phyloP scores from a whole-genome alignment of 345 rosid species.

The Linum lewisii region DNA sequence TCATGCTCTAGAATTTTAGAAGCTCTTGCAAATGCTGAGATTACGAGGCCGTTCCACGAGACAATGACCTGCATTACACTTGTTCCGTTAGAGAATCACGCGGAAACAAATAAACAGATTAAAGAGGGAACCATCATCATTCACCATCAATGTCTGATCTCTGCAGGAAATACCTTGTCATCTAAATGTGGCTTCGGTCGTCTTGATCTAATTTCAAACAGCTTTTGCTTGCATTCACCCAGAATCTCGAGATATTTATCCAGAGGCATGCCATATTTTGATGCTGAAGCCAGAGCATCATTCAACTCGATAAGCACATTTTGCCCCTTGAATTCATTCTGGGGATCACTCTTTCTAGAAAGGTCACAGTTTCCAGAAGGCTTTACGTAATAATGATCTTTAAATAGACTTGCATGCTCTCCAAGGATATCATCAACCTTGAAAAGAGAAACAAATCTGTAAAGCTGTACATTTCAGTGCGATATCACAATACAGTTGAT shows the following conservation, averaged over 20 bases:
- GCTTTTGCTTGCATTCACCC: slow-evolving; percentile 68
- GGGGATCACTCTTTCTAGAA: slow-evolving; percentile 78
- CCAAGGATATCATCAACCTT: slow-evolving; percentile 75
- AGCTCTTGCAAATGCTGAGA: slow-evolving; percentile 82
- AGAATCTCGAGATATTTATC: slow-evolving; percentile 58
- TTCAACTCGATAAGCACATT: slow-evolving; percentile 77
- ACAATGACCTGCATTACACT: slow-evolving; percentile 60
- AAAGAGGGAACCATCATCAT: neutral
- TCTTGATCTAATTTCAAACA: slow-evolving; percentile 51
- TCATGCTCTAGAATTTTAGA: slow-evolving; percentile 63
- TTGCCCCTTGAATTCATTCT: slow-evolving; percentile 65
- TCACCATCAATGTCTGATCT: neutral
- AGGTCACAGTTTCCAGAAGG: slow-evolving; percentile 80
- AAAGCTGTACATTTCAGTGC: neutral
- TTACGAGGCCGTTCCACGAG: slow-evolving; percentile 89
- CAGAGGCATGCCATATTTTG: slow-evolving; percentile 44
- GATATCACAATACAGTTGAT: neutral
- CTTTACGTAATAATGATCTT: slow-evolving; percentile 73
- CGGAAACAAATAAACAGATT: neutral
- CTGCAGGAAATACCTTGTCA: slow-evolving; percentile 49
- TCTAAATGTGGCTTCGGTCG: slow-evolving; percentile 89
- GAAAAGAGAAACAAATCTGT: neutral
- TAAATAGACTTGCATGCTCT: slow-evolving; percentile 60
- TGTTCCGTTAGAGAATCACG: slow-evolving; percentile 7
- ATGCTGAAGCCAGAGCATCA: slow-evolving; percentile 51